Evolutionary conservation across 257 asterid species (phyloP).

Genomic region (Rehmannia glutinosa): DNA sequence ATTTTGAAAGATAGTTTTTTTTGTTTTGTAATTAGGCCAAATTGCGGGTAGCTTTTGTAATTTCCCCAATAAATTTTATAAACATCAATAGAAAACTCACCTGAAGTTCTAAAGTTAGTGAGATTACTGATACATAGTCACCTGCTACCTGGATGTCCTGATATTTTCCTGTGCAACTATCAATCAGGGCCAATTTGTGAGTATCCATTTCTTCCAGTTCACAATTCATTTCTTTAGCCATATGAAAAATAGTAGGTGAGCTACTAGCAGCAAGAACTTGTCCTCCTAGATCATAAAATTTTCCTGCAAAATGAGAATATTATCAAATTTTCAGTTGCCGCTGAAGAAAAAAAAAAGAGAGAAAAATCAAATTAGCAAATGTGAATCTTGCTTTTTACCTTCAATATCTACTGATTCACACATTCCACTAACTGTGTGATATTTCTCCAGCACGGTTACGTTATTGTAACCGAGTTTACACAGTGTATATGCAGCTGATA

Average conservation of each 20-base stretch:
- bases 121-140: slow-evolving; percentile 72
- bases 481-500: slow-evolving; percentile 76
- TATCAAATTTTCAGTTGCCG: neutral
- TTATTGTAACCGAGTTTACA: slow-evolving; percentile 63
- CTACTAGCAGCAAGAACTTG: slow-evolving; percentile 89
- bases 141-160: slow-evolving; percentile 68
- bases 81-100: slow-evolving; percentile 24
- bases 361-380: neutral
- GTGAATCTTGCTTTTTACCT: slow-evolving; percentile 37
- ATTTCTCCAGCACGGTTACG: slow-evolving; percentile 65
- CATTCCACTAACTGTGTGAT: slow-evolving; percentile 87
- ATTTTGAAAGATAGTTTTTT: too few relatives aligned
- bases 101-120: slow-evolving; percentile 77
- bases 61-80: too few relatives aligned
- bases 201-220: slow-evolving; percentile 71
- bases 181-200: slow-evolving; percentile 66
- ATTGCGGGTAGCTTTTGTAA: too few relatives aligned
- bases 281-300: slow-evolving; percentile 79
- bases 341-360: neutral
- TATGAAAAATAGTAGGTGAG: slow-evolving; percentile 67
- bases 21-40: too few relatives aligned
- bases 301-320: slow-evolving; percentile 41
- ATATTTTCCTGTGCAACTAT: slow-evolving; percentile 62
- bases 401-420: slow-evolving; percentile 73
- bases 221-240: slow-evolving; percentile 65